phyloP scores from a whole-genome alignment of 139 green algal genomes.

The Micromonas commoda region DNA sequence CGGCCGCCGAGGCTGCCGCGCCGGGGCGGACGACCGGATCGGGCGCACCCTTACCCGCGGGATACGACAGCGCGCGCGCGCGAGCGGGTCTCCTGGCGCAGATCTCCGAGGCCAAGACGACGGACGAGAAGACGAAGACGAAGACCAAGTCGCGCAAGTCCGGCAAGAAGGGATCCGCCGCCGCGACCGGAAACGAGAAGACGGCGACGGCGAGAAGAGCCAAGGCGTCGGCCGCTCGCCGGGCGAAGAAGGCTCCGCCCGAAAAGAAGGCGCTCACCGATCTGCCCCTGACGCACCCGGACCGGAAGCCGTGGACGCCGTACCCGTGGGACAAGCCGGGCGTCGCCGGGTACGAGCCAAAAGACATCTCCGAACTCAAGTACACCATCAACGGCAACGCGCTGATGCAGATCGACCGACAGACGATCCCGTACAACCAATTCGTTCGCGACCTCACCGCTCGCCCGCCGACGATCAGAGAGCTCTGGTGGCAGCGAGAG shows the following conservation, averaged over 20 bases:
- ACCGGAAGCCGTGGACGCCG: not conserved
- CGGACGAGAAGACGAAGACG: slow-evolving; percentile 1
- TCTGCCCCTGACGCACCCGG: too few species aligned
- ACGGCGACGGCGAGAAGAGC: slow-evolving; percentile 6
- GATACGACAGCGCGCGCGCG: not conserved
- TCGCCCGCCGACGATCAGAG: not conserved
- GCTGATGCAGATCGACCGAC: not conserved
- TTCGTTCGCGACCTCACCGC: not conserved
- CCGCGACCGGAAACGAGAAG: not conserved
- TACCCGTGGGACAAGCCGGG: not conserved
- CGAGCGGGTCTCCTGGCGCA: not conserved
- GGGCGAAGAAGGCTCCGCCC: not conserved
- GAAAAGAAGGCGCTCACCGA: not conserved
- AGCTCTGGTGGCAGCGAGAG: not conserved
- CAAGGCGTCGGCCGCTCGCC: not conserved
- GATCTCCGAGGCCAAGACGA: not conserved
- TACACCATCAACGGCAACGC: not conserved
- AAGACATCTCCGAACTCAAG: not conserved
- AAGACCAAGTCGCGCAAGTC: not conserved
- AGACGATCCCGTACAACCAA: slow-evolving; percentile 5
- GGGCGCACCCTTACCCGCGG: too few species aligned
- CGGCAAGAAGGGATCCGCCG: not conserved
- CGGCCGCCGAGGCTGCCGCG: not conserved
- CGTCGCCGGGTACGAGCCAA: not conserved
- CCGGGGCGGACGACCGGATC: too few species aligned